Conservation (phyloP, 768 basidiomycete genomes). For the Neoboletus brunneissimus region DNA sequence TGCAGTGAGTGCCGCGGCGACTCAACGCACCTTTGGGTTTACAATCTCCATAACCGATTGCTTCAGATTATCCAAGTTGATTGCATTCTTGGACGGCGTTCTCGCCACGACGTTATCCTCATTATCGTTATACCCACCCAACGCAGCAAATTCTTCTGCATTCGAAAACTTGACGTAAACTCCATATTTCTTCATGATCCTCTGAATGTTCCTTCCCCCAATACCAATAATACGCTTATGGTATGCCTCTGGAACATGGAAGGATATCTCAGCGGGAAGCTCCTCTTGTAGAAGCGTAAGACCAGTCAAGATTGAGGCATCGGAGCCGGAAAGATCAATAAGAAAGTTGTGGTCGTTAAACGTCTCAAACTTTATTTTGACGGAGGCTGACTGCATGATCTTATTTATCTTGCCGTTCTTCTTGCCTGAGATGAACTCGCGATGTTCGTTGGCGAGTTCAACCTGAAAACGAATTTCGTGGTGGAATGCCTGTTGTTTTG, state of each 20-base stretch:
- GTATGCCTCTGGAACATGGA: constrained; percentile 97
- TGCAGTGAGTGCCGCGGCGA: background rate
- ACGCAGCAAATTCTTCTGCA: constrained; percentile 91
- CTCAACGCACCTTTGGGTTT: constrained; percentile 75
- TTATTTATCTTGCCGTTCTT: constrained; percentile 99
- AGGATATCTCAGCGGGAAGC: constrained; percentile 96
- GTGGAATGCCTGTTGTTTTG: constrained; percentile 68
- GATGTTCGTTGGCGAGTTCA: constrained; percentile 95
- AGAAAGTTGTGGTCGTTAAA: constrained; percentile 96
- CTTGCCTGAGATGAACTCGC: constrained; percentile 98
- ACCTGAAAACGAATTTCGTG: constrained; percentile 98
- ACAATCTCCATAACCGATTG: constrained; percentile 97
- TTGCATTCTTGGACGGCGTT: constrained; percentile 96
- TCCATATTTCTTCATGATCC: constrained; percentile 99
- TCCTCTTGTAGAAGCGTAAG: constrained; percentile 92
- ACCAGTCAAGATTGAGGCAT: constrained; percentile 82
- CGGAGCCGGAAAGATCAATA: constrained; percentile 86
- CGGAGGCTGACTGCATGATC: constrained; percentile 96
- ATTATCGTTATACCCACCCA: constrained; percentile 94
- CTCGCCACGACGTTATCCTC: constrained; percentile 99
- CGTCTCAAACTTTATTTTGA: constrained; percentile 99
- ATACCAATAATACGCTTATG: constrained; percentile 99
- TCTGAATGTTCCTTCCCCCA: constrained; percentile 95
- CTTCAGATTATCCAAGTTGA: constrained; percentile 92
- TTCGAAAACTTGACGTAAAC: constrained; percentile 99